Base-by-base conservation (phyloP, 352 stramenopile species). In the Pythium rhizo-oryzae region DNA sequence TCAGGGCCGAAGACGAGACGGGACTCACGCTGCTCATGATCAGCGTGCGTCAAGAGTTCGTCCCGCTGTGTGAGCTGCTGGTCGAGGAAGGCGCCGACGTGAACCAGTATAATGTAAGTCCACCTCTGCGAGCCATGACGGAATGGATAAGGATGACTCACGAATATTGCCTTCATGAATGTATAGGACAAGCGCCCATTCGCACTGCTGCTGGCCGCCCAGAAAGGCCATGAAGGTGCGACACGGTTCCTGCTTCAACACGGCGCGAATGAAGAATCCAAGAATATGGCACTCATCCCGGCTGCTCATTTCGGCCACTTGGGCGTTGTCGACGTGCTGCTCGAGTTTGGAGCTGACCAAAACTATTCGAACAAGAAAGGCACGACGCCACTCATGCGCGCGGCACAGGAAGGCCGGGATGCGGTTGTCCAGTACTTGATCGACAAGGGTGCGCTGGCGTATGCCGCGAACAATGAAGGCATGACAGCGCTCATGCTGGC, bases 321-420 rank as follows among this genome's bases (percentile, higher is more conserved):
- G 24, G 60, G 76, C 0, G 81, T 94, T 12, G 89, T 96, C 0
- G 71, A 84, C 13, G 72, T 92, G 62, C 74, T 96, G n/a, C 68
- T 96, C 18, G 74, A 89, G 41, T 80, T 74, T 12, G 84, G 80
- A 21, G 86, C 84, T 16, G 67, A 92, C 52, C 82, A 90, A 51
- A 96, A 96, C 53, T 96, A 86, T 46, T 86, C 87, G 49, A 96
- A 96, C 69, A 89, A 89, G 74, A 96, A 96, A 66, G 89, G 89
- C 55, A 96, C 89, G 2, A 96, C 88, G 0, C 87, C 89, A 19
- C 62, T 96, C 43, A 96, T 96, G 89, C 84, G 89, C 9, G 89
- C 89, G 11, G 89, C 89, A 0, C 89, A 96, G 66, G 89, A 96
- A 78, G 89, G 89, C 18, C 81, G 87, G 12, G 87, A 89, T 19